Evolutionary conservation across 2,329 filamentous ascomycete genomes (phyloP).

Genomic region (Cladosporium sp.): DNA sequence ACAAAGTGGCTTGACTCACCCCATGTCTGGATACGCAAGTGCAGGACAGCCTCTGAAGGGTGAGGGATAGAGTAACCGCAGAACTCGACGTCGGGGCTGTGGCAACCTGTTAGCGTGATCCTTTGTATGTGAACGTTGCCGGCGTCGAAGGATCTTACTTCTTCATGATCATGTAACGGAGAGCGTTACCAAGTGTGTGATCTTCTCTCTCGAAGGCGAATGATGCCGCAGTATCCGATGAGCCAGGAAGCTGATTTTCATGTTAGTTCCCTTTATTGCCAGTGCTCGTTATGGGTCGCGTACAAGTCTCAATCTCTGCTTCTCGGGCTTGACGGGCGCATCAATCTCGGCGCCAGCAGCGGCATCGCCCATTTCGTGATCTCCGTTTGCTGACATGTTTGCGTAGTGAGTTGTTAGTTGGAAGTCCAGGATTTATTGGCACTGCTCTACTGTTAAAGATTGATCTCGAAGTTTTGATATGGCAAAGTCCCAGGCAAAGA

Average conservation of each 20-base stretch:
- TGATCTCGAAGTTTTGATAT: conserved; percentile 12
- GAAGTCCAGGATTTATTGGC: neutral
- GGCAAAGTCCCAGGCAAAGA: conserved; percentile 21
- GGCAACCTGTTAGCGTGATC: conserved; percentile 6
- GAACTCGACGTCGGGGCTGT: conserved; percentile 91
- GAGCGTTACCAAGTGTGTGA: conserved; percentile 90
- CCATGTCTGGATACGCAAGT: conserved; percentile 94
- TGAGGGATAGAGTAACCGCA: conserved; percentile 98
- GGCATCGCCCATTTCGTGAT: conserved; percentile 41
- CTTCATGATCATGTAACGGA: conserved; percentile 97
- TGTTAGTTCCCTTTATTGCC: neutral
- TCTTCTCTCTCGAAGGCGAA: conserved; percentile 95
- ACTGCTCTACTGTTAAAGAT: neutral
- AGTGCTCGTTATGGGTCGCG: conserved; percentile 22
- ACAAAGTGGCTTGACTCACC: conserved; percentile 56
- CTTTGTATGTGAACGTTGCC: neutral
- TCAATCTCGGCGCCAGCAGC: conserved; percentile 32
- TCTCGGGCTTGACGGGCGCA: conserved; percentile 22
- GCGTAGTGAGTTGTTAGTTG: neutral
- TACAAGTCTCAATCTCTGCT: conserved; percentile 49
- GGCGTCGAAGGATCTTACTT: conserved; percentile 62
- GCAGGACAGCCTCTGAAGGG: conserved; percentile 95
- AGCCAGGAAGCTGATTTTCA: conserved; percentile 71
- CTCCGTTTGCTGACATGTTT: conserved; percentile 23
- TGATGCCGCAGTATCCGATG: conserved; percentile 81